Percentiles rank a stretch among this genome's conserved stretches.
phyloP scores from a whole-genome alignment of 805 yeast species.

The Tetrapisispora iriomotensis region DNA sequence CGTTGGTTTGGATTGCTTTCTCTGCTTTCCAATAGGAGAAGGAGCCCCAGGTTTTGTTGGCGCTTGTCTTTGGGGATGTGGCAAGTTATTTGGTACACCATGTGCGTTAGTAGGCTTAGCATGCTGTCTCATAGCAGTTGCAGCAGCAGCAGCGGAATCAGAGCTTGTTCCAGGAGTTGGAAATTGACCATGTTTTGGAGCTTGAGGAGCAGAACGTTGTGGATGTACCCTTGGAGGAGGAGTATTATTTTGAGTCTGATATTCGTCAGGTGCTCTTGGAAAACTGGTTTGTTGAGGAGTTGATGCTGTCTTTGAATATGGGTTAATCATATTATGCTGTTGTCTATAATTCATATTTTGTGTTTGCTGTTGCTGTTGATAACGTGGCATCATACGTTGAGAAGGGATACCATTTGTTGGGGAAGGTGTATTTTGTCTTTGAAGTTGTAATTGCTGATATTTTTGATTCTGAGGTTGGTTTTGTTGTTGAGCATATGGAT shows the following conservation, averaged over 20 bases:
- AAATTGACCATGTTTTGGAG: constrained; percentile 7
- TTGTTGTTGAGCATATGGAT: constrained; percentile 2
- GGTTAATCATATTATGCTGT: constrained; percentile 19
- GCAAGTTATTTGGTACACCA: constrained; percentile 13
- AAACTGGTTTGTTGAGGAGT: constrained; percentile 1
- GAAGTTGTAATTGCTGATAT: constrained; percentile 7
- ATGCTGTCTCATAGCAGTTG: constrained; percentile 23
- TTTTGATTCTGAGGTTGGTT: constrained; percentile 4
- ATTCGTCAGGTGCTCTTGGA: not conserved
- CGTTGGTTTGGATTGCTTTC: constrained; percentile 45
- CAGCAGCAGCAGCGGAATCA: constrained; percentile 28
- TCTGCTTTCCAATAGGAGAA: constrained; percentile 27
- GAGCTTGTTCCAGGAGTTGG: constrained; percentile 11
- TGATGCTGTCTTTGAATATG: constrained; percentile 11
- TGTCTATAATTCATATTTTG: constrained; percentile 12
- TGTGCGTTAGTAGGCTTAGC: constrained; percentile 4
- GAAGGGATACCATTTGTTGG: constrained; percentile 3
- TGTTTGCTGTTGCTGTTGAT: constrained; percentile 4
- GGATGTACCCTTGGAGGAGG: constrained; percentile 20
- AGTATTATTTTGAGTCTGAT: constrained; percentile 1
- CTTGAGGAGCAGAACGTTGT: constrained; percentile 18
- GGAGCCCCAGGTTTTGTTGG: constrained; percentile 25
- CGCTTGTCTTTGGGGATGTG: constrained; percentile 21
- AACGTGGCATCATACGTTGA: constrained; percentile 5
- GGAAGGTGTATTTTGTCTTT: constrained; percentile 7